Percentiles rank a stretch among this genome's conserved stretches.
phyloP scores from a whole-genome alignment of 2,329 filamentous ascomycete genomes.

The Magnaporthiopsis poae region DNA sequence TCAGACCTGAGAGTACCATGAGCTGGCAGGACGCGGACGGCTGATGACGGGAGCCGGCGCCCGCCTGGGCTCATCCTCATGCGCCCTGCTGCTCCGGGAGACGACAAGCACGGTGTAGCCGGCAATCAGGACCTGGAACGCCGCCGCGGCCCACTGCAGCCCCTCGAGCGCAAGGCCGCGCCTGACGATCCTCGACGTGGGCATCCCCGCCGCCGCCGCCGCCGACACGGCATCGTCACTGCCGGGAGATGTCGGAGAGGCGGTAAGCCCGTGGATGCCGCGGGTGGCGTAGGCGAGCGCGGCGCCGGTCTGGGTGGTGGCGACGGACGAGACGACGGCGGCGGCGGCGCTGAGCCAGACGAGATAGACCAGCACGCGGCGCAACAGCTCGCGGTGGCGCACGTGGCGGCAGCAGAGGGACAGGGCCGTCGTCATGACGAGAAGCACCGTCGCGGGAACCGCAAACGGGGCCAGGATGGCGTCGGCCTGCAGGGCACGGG shows the following conservation, averaged over 20 bases:
- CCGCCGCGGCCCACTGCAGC: slow-evolving; percentile 6
- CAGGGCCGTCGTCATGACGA: not conserved
- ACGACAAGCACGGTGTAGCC: not conserved
- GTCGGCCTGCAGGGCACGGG: slow-evolving; percentile 1
- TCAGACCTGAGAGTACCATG: not conserved
- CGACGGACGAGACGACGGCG: slow-evolving; percentile 1
- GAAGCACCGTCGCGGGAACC: slow-evolving; percentile 6
- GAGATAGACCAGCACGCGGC: not conserved
- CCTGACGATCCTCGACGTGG: not conserved
- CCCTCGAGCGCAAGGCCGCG: slow-evolving; percentile 5
- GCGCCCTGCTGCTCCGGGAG: not conserved
- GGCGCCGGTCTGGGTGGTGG: slow-evolving; percentile 3
- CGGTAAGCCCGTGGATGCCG: not conserved
- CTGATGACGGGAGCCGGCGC: not conserved
- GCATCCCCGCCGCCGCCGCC: too few relatives aligned
- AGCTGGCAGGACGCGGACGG: not conserved
- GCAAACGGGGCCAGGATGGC: not conserved
- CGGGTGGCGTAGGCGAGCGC: not conserved
- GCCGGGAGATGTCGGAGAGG: too few relatives aligned
- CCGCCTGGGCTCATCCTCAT: not conserved
- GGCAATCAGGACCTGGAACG: slow-evolving; percentile 1
- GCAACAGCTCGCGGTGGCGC: not conserved
- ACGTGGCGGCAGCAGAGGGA: slow-evolving; percentile 6
- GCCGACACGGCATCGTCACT: too few relatives aligned
- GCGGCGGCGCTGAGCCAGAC: not conserved